Evolutionary conservation across 148 eudicot species (phyloP), one percentile per base, ranked within the genome.

Genomic region (Pharnaceum exiguum): DNA sequence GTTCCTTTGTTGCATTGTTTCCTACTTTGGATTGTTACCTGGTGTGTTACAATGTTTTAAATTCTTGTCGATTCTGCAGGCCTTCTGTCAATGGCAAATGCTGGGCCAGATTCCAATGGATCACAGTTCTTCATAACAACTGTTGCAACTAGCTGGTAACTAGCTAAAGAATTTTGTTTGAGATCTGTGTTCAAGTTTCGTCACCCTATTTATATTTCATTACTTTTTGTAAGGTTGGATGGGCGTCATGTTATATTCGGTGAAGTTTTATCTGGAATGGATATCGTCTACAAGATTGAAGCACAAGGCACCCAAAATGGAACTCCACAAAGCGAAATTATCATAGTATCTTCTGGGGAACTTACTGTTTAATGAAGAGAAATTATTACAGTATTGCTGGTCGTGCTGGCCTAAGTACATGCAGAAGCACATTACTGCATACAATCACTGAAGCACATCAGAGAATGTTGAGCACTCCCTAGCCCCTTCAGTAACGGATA

Each of bases 161-260:
- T 42, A 23, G 27, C 37, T 46, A 7, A 16, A 31, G 21, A 26
- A 44, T 44, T 59, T 59, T 30, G 10, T 22, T 10, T 65, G 4
- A 38, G 35, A 10, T 10, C 18, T 44, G 9, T 22, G 21, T 15
- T 16, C 11, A 4, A 9, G 3, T 5, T 1, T 27, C 3, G 11
- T n/a, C 28, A 27, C 26, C 9, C 15, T 6, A 26, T 23, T 57
- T 46, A 30, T 31, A 45, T n/a, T 12, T 42, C 32, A 37, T 59
- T 51, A 17, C 15, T 39, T 22, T 28, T 46, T 67, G 36, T n/a
- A 51, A 88, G 91, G 96, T 67, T 88, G 78, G 89, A 88, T 49
- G 89, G 84, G 11, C 79, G 33, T 40, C 96, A 88, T 55, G 96
- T 88, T 26, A 89, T 88, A 54, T 88, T 88, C 58, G 96, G 96